A percentile compares a stretch with the other conserved stretches of the same genome.
Evolutionary conservation across 176 grass and related monocot genomes (phyloP).

Genomic region (Eragrostis curvula): DNA sequence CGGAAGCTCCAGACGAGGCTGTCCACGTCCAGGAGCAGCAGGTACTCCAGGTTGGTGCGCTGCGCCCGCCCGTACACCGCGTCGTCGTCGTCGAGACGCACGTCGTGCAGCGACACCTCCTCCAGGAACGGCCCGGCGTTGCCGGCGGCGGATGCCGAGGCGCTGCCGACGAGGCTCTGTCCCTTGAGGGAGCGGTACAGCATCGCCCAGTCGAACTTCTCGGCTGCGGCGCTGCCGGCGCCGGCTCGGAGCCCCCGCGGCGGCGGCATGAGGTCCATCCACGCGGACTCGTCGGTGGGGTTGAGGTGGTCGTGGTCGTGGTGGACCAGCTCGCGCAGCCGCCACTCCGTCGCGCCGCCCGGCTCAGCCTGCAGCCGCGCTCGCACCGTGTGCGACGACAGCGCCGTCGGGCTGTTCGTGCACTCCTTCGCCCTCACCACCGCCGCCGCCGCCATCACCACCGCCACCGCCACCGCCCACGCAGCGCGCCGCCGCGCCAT

Average conservation of each 20-base stretch:
- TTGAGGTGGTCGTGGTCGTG: slow-evolving; percentile 69
- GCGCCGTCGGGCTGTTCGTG: slow-evolving; percentile 68
- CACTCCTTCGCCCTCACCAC: slow-evolving; percentile 55
- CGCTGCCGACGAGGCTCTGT: neutral
- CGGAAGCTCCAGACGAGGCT: slow-evolving; percentile 80
- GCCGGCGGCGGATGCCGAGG: neutral
- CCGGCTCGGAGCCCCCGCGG: neutral
- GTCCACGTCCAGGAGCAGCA: slow-evolving; percentile 72
- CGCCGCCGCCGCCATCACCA: neutral
- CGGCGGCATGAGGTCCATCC: slow-evolving; percentile 74
- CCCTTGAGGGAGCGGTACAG: slow-evolving; percentile 63
- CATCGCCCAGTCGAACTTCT: slow-evolving; percentile 73
- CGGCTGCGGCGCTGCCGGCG: neutral
- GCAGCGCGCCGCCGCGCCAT: neutral
- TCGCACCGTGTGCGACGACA: slow-evolving; percentile 64
- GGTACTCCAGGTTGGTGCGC: slow-evolving; percentile 85
- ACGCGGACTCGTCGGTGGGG: slow-evolving; percentile 64
- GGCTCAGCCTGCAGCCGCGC: slow-evolving; percentile 40
- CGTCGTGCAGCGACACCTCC: slow-evolving; percentile 70
- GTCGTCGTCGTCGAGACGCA: slow-evolving; percentile 55
- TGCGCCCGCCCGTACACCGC: slow-evolving; percentile 60
- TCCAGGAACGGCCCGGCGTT: slow-evolving; percentile 35
- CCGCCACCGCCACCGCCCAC: neutral
- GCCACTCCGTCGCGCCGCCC: slow-evolving; percentile 36
- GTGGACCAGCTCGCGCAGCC: slow-evolving; percentile 46